These are phyloP conservation scores for Lachnellula subtilissima DNA, from an alignment of 2,329 filamentous ascomycete species.

Conservation along the genomic window DNA sequence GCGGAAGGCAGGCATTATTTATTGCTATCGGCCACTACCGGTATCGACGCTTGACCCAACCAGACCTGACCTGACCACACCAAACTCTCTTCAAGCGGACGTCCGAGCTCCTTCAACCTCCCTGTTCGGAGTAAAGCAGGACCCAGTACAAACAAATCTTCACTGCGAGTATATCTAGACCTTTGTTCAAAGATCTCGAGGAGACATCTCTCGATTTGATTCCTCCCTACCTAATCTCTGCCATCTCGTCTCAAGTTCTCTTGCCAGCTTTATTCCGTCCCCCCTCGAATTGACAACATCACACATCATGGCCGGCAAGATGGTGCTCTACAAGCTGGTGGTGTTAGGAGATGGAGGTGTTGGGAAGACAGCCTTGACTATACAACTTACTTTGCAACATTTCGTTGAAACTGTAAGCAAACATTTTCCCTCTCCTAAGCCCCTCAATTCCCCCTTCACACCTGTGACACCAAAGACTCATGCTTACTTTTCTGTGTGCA, in stretches of 20 bases:
- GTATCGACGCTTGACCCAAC: not conserved
- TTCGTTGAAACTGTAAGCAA: conserved; percentile 82
- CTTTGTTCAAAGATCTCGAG: not conserved
- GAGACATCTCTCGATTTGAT: not conserved
- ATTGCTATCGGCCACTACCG: conserved; percentile 2
- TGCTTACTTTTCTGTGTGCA: conserved; percentile 20
- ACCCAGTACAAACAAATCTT: conserved; percentile 2
- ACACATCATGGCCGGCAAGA: conserved; percentile 73
- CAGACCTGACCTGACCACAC: not conserved
- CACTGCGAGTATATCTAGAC: not conserved
- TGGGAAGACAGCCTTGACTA: conserved; percentile 89
- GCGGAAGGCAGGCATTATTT: not conserved
- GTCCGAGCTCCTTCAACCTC: conserved; percentile 13
- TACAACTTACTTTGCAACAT: conserved; percentile 95
- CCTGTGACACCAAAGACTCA: not conserved
- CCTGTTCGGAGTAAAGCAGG: not conserved
- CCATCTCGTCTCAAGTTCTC: conserved; percentile 7
- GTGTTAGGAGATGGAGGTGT: conserved; percentile 92
- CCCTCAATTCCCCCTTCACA: not conserved
- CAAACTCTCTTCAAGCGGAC: conserved; percentile 1
- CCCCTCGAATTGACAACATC: conserved; percentile 7
- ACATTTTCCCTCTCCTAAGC: not conserved
- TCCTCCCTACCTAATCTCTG: not conserved
- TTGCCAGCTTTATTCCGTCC: conserved; percentile 7
- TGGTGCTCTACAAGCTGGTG: conserved; percentile 95